Evolutionary conservation across 2,329 filamentous ascomycete species (phyloP).

Genomic region (Diaporthe citri): DNA sequence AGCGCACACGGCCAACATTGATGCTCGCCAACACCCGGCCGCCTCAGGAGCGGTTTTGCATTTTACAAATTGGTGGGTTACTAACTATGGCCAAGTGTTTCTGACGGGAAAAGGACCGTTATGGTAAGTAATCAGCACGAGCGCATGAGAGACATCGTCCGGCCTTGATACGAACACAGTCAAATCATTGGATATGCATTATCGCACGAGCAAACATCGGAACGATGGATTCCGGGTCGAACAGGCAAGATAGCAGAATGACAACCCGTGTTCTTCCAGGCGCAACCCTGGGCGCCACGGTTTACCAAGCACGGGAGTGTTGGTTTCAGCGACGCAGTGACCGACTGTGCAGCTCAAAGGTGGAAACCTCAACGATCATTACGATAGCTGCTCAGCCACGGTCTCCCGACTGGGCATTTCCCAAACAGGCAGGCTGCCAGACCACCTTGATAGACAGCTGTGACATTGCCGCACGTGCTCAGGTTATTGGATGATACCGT

Average conservation of each 20-base stretch:
- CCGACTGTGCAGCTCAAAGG: not conserved
- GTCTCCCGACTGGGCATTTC: constrained; percentile 19
- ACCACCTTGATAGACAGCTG: not conserved
- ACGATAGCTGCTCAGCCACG: constrained; percentile 10
- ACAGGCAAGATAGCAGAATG: constrained; percentile 8
- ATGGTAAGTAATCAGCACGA: not conserved
- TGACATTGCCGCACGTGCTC: constrained; percentile 9
- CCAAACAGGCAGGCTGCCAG: constrained; percentile 6
- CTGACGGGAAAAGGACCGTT: not conserved
- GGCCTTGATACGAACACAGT: not conserved
- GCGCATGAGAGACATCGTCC: not conserved
- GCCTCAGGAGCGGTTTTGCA: constrained; percentile 15
- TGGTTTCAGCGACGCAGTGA: constrained; percentile 15
- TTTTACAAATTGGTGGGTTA: constrained; percentile 16
- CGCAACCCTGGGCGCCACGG: constrained; percentile 4
- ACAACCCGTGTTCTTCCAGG: not conserved
- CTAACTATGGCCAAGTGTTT: constrained; percentile 16
- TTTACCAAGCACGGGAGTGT: constrained; percentile 16
- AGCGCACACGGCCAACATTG: not conserved
- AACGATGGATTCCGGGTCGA: not conserved
- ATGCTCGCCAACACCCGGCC: not conserved
- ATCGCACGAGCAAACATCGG: constrained; percentile 26
- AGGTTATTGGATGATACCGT: constrained; percentile 9
- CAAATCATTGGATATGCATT: not conserved
- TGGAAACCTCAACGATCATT: not conserved